Evolutionary conservation across 306 rosid species (phyloP), one percentile per base, ranked within the genome.

Genomic region (Cucumis hystrix): DNA sequence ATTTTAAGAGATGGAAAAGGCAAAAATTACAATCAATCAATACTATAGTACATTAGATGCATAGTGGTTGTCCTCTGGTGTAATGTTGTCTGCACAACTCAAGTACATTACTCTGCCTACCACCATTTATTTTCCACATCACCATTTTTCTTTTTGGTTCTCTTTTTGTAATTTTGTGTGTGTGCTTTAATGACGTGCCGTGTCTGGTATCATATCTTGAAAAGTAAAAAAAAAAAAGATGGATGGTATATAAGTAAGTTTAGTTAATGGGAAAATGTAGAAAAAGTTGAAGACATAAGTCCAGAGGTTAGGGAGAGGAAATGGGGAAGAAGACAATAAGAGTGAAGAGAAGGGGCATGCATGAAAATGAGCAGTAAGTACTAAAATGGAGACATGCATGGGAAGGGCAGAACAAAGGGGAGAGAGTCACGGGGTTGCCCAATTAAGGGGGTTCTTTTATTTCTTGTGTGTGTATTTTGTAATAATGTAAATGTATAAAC

Each of bases 31-130:
- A 51, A 33, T 72, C 57, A 49, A 49, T 33, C 37, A 33, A 33
- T 4, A 33, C 5, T 33, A 72, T 30, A 52, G 61, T 72, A 51
- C 57, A 25, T 33, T 10, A 54, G 54, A 54, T 73, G 77, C 49
- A 51, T 25, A 52, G 62, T 73, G 62, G 25, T 72, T 72, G 60
- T 49, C 77, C 63, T 73, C 30, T 14, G 62, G 23, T 52, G 63
- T 33, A 73, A 51, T 73, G 77, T 33, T 73, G 61, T 33, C 77
- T 73, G 62, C 35, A 11, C 77, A 73, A 73, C 35, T 47, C 77
- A 73, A 73, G 62, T 54, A 54, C 77, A 69, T 43, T 69, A 57
- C 30, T 43, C 8, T 15, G 23, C n/a, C 57, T 8, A 71, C 60
- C 47, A 52, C n/a, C 74, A 41, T 67, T n/a, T 41, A 67, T 67